Conservation (phyloP, 768 basidiomycete genomes). For the Lentinula aciculospora region DNA sequence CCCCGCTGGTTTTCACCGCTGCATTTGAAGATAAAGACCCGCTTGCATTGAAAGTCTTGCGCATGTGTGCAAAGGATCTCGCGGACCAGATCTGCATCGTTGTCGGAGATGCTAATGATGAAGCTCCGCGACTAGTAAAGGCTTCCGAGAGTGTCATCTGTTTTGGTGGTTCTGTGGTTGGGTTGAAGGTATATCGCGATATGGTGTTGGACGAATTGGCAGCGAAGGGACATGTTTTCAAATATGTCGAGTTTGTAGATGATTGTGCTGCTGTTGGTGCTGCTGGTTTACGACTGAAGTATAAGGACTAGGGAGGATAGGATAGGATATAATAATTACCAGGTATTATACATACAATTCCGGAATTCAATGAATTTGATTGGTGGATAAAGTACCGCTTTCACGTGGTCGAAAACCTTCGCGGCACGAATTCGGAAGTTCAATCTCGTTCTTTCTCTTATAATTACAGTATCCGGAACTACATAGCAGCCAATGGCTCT, state of each 20-base stretch:
- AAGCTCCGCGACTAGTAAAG: slow-evolving; percentile 32
- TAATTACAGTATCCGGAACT: not conserved
- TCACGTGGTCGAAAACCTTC: not conserved
- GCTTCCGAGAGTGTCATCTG: slow-evolving; percentile 59
- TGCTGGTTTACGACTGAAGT: slow-evolving; percentile 36
- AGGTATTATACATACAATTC: no score
- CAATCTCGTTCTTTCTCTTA: no score
- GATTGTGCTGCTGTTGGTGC: slow-evolving; percentile 70
- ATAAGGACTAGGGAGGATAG: not conserved
- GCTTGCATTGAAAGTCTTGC: slow-evolving; percentile 57
- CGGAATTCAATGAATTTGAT: not conserved
- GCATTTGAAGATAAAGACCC: slow-evolving; percentile 64
- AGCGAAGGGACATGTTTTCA: slow-evolving; percentile 56
- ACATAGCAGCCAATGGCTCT: not conserved
- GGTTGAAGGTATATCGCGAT: slow-evolving; percentile 53
- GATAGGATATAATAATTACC: no score
- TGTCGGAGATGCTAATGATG: slow-evolving; percentile 31
- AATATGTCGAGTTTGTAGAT: slow-evolving; percentile 58
- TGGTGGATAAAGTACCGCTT: not conserved
- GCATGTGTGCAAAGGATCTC: slow-evolving; percentile 44
- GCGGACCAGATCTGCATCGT: slow-evolving; percentile 55
- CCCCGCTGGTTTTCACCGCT: slow-evolving; percentile 65
- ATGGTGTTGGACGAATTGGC: slow-evolving; percentile 51
- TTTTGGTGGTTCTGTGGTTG: slow-evolving; percentile 76
- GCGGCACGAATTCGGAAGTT: not conserved